These are phyloP conservation scores for Thelonectria olida DNA, from an alignment of 2,329 filamentous ascomycete species.

Conservation along the genomic window DNA sequence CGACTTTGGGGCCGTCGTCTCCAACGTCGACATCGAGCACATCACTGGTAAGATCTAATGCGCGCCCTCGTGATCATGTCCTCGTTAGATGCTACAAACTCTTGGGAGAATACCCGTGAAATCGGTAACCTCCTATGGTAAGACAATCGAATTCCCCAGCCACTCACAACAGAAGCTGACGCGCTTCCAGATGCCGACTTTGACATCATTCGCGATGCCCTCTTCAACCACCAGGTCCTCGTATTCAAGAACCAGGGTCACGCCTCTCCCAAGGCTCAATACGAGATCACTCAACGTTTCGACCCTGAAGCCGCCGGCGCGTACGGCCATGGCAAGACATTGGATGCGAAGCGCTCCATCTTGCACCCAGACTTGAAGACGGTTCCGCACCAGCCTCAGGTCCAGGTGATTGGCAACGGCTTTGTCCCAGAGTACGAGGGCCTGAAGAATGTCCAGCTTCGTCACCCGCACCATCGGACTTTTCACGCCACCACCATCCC, in stretches of 20 bases:
- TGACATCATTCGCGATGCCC: conserved; percentile 67
- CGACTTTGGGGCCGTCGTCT: conserved; percentile 69
- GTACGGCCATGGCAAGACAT: conserved; percentile 81
- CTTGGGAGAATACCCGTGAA: conserved; percentile 64
- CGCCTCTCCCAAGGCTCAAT: conserved; percentile 75
- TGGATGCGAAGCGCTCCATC: conserved; percentile 71
- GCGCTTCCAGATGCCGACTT: conserved; percentile 67
- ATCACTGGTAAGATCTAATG: conserved; percentile 62
- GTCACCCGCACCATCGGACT: conserved; percentile 80
- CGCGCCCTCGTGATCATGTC: not conserved
- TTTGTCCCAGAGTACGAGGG: conserved; percentile 76
- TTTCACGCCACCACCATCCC: conserved; percentile 76
- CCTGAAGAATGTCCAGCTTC: conserved; percentile 71
- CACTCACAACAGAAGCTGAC: conserved; percentile 28
- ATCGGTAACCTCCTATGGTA: conserved; percentile 69
- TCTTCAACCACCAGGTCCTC: conserved; percentile 75
- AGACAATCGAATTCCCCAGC: conserved; percentile 37
- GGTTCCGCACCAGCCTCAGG: conserved; percentile 79
- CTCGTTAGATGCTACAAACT: conserved; percentile 21
- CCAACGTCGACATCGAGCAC: conserved; percentile 68
- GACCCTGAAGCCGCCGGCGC: conserved; percentile 70
- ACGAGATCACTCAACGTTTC: conserved; percentile 77
- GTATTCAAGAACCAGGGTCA: conserved; percentile 74
- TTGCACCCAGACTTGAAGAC: conserved; percentile 84
- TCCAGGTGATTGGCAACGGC: conserved; percentile 82